A percentile compares a stretch with the other conserved stretches of the same genome.
Evolutionary conservation across 1,284 basidiomycete species (phyloP).

Genomic region (Cutaneotrichosporon spelunceum): DNA sequence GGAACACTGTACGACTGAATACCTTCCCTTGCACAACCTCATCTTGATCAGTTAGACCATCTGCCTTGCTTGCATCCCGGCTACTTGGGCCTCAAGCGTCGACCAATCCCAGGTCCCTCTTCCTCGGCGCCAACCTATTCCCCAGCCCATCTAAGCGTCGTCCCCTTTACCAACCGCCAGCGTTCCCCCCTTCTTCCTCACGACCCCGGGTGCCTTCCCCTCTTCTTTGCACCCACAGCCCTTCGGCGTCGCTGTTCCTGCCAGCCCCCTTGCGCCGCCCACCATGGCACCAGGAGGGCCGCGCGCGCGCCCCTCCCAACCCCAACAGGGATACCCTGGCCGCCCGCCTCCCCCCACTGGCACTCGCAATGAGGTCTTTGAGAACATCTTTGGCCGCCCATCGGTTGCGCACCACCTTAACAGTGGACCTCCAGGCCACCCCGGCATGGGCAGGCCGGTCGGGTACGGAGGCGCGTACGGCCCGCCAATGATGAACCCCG

Average conservation of each 20-base stretch:
- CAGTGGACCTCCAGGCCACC: slow-evolving; percentile 17
- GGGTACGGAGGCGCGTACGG: not conserved
- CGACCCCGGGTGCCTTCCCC: not conserved
- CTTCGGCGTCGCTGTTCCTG: not conserved
- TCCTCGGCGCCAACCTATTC: too few species aligned
- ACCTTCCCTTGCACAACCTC: not conserved
- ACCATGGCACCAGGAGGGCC: slow-evolving; percentile 16
- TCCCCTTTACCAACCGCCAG: too few species aligned
- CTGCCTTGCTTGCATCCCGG: not conserved
- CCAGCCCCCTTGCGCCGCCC: not conserved
- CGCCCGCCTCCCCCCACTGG: slow-evolving; percentile 5
- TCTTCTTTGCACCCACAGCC: not conserved
- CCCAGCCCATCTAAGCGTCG: too few species aligned
- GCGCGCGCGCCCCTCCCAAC: slow-evolving; percentile 13
- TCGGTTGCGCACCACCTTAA: slow-evolving; percentile 49
- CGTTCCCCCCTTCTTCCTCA: too few species aligned
- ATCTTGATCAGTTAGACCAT: not conserved
- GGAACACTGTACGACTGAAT: not conserved
- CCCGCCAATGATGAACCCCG: slow-evolving; percentile 6
- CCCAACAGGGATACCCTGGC: not conserved
- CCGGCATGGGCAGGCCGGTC: not conserved
- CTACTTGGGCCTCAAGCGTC: not conserved
- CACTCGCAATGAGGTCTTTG: slow-evolving; percentile 47
- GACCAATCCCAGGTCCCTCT: too few species aligned
- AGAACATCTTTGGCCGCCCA: slow-evolving; percentile 51